Percentiles rank a stretch among this genome's conserved stretches.
phyloP scores from a whole-genome alignment of 2,329 filamentous ascomycete genomes.

The Trichophyton benhamiae region DNA sequence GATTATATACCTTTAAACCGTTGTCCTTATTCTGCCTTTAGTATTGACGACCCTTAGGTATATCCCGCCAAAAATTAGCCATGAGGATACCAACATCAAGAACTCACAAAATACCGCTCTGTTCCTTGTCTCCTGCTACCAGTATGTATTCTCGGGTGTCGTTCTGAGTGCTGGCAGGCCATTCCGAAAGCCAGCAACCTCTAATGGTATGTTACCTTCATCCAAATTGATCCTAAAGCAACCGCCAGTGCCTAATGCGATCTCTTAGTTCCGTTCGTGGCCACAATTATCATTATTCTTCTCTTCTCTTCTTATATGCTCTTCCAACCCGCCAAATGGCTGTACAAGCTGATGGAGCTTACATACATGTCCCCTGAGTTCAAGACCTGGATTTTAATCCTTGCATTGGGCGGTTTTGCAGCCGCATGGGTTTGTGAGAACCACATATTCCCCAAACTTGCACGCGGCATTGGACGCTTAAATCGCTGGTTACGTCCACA shows the following conservation, averaged over 20 bases:
- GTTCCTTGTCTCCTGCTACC: slow-evolving; percentile 83
- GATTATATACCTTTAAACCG: too few species aligned
- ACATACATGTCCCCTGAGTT: slow-evolving; percentile 64
- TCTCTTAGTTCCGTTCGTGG: slow-evolving; percentile 63
- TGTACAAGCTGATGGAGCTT: slow-evolving; percentile 70
- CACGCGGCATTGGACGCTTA: slow-evolving; percentile 51
- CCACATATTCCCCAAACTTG: slow-evolving; percentile 55
- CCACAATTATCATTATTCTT: slow-evolving; percentile 58
- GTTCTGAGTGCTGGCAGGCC: slow-evolving; percentile 85
- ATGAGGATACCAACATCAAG: slow-evolving; percentile 67
- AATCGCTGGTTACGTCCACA: slow-evolving; percentile 46
- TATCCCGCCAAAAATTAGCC: slow-evolving; percentile 63
- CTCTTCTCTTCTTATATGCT: slow-evolving; percentile 68
- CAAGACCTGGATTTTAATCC: slow-evolving; percentile 55
- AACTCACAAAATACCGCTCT: slow-evolving; percentile 91
- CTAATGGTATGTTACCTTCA: slow-evolving; percentile 54
- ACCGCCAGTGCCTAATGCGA: slow-evolving; percentile 13
- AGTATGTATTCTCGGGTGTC: slow-evolving; percentile 83
- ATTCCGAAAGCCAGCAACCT: slow-evolving; percentile 66
- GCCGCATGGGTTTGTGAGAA: slow-evolving; percentile 61
- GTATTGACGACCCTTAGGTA: slow-evolving; percentile 41
- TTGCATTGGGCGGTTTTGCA: slow-evolving; percentile 58
- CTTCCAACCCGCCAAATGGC: slow-evolving; percentile 55
- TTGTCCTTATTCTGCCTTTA: background rate
- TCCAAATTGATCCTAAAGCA: background rate